Evolutionary conservation across 2,329 filamentous ascomycete species (phyloP).

Genomic region (Acephala macrosclerotiorum): DNA sequence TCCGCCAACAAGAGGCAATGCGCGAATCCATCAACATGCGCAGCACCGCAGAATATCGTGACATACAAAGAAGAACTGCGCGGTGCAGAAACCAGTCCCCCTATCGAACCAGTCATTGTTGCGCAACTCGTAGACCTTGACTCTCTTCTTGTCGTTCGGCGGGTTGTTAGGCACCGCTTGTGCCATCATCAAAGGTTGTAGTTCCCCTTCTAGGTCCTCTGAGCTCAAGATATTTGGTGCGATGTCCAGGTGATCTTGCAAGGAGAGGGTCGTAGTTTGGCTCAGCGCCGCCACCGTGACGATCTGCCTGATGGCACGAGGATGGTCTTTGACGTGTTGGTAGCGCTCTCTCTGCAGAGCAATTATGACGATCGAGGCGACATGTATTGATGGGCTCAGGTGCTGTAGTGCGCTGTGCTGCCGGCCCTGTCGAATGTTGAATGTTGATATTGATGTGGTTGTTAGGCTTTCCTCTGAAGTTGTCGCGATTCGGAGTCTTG

Average conservation of each 20-base stretch:
- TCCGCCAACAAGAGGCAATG: slow-evolving; percentile 22
- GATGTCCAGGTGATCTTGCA: slow-evolving; percentile 67
- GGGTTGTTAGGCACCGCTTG: slow-evolving; percentile 72
- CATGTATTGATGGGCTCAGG: background rate
- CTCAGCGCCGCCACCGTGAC: slow-evolving; percentile 40
- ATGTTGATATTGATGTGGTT: background rate
- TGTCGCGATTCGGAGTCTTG: background rate
- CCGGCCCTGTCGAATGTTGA: background rate
- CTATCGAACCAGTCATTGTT: slow-evolving; percentile 99
- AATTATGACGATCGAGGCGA: background rate
- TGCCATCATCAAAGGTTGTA: slow-evolving; percentile 74
- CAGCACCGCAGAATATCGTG: slow-evolving; percentile 10
- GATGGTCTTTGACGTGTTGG: slow-evolving; percentile 1
- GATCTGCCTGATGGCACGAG: slow-evolving; percentile 32
- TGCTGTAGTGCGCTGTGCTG: background rate
- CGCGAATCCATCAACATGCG: slow-evolving; percentile 6
- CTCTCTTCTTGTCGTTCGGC: slow-evolving; percentile 72
- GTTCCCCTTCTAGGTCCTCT: slow-evolving; percentile 59
- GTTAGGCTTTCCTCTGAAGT: background rate
- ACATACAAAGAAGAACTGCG: slow-evolving; percentile 49
- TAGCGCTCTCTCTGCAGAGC: background rate
- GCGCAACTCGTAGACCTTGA: slow-evolving; percentile 98
- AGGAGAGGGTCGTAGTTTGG: slow-evolving; percentile 53
- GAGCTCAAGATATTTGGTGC: slow-evolving; percentile 60
- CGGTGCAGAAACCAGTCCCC: slow-evolving; percentile 94